Base-by-base conservation (phyloP, 1,139 yeast genomes). In the Magnusiomyces ingens region DNA sequence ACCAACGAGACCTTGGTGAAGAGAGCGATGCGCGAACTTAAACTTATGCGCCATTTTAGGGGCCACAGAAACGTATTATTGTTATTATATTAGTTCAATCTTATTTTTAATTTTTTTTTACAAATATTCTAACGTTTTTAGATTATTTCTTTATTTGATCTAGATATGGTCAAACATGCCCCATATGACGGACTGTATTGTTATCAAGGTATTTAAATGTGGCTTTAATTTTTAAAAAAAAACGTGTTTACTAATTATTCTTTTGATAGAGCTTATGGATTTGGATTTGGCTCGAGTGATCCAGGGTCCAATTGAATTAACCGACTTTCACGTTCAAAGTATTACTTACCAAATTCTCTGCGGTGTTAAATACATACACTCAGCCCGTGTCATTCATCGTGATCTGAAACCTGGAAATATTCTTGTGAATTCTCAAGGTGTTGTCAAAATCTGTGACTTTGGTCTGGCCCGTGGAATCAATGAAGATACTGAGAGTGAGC, bases 171-270 rank as follows among this genome's bases (percentile, higher is more conserved):
- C 12, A 71, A 77, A 49, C 71, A 74, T 32, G 73, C 76, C 52
- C 94, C 94, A 0, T 87, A 77, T 65, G 93, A 86, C 53, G 97
- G 97, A 0, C 75, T 91, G 19, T 91, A 90, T 66, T 87, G 96
- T 65, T 84, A 84, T 64, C 85, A 82, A 63, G 65, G 66, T 60
- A 52, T 42, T 26, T 6, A 13, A 32, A 38, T 41, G 46, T 32
- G 4, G 4, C 32, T 5, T 5, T 5, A 26, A 26, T 26, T 26
- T 26, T 26, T 26, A 37, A 5, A 26, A 17, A n/a, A 15, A 2
- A 2, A 13, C n/a, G 18, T 11, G 15, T n/a, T 6, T 3, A 15
- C 35, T 47, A 37, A 26, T 19, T 18, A 35, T 8, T n/a, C 13
- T 17, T 8, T n/a, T 29, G 18, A 17, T 42, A 63, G 97, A 90